Conservation (phyloP, 805 yeast species). For the Tetrapisispora phaffii region DNA sequence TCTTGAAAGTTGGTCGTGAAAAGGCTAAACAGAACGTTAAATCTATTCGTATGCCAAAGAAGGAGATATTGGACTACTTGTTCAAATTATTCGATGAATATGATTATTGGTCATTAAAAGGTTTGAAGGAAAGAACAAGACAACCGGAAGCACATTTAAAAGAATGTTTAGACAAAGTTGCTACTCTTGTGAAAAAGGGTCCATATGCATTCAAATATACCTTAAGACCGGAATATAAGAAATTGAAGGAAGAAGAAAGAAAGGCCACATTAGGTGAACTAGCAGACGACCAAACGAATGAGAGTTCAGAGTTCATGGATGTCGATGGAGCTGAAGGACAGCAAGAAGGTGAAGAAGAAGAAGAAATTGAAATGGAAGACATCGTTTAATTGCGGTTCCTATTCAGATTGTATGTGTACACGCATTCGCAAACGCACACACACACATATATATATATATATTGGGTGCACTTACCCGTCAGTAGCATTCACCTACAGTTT, state of each 20-base stretch:
- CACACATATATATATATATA: background rate
- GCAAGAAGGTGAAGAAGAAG: conserved; percentile 57
- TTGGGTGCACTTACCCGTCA: no score
- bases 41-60: conserved; percentile 89
- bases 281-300: conserved; percentile 23
- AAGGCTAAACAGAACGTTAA: conserved; percentile 42
- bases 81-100: conserved; percentile 88
- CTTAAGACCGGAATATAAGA: conserved; percentile 81
- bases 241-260: conserved; percentile 65
- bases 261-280: conserved; percentile 52
- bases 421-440: background rate
- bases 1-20: conserved; percentile 46
- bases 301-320: background rate
- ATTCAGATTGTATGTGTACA: background rate
- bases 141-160: conserved; percentile 93
- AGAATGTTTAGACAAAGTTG: conserved; percentile 84
- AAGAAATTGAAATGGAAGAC: conserved; percentile 70
- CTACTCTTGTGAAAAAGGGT: conserved; percentile 83
- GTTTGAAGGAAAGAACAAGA: conserved; percentile 82
- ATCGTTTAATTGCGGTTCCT: conserved; percentile 32
- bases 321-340: conserved; percentile 10
- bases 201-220: conserved; percentile 91
- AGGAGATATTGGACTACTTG: conserved; percentile 77
- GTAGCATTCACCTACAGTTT: no score
- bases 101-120: conserved; percentile 94